Percentiles rank a stretch among this genome's conserved stretches.
These are phyloP conservation scores for Closterium sp. DNA, from an alignment of 139 green algal genomes.

Conservation along the genomic window DNA sequence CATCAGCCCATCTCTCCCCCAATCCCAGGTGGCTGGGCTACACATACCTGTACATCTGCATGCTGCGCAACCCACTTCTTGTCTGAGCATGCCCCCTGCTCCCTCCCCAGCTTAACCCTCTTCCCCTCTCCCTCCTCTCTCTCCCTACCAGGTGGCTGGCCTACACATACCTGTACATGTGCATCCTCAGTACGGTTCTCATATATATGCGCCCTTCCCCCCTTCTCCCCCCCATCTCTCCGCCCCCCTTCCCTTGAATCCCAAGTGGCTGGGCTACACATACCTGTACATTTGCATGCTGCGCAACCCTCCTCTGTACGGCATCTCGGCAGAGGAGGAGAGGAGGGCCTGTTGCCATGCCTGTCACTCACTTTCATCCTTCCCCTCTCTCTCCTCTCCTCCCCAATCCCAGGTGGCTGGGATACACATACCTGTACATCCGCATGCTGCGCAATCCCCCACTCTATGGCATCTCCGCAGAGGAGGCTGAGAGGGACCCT, in stretches of 20 bases:
- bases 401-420: slow-evolving; percentile 43
- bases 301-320: background rate
- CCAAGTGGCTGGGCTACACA: background rate
- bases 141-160: background rate
- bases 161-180: background rate
- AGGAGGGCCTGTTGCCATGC: too few relatives aligned
- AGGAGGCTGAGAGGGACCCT: too few relatives aligned
- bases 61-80: slow-evolving; percentile 87
- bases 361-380: too few relatives aligned
- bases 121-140: too few relatives aligned
- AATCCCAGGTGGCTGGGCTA: slow-evolving; percentile 54
- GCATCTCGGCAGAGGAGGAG: too few relatives aligned
- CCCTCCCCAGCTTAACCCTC: too few relatives aligned
- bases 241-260: too few relatives aligned
- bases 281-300: background rate
- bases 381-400: background rate
- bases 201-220: too few relatives aligned
- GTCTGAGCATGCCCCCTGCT: too few relatives aligned
- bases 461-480: slow-evolving; percentile 74
- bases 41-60: slow-evolving; percentile 95
- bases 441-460: slow-evolving; percentile 91
- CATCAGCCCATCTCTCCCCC: background rate
- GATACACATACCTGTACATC: slow-evolving; percentile 91
- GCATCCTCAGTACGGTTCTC: background rate
- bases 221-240: too few relatives aligned